Base-by-base conservation (phyloP, 2,329 filamentous ascomycete genomes). In the Epicoccum nigrum region DNA sequence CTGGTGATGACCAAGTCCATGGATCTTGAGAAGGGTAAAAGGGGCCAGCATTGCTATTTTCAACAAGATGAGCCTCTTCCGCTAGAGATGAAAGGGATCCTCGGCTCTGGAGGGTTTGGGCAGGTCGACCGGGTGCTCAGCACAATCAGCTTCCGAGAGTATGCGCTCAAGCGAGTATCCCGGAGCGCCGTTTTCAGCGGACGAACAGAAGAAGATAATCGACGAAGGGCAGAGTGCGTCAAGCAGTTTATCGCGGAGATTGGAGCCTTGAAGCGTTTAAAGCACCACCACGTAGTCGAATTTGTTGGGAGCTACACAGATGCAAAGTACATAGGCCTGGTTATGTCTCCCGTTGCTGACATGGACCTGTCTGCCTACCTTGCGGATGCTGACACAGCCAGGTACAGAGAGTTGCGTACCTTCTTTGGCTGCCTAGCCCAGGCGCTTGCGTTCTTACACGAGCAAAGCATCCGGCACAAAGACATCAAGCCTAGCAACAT, bases 271-370 rank as follows among this genome's bases (percentile, higher is more conserved):
- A 13, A 31, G n/a, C 12, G n/a, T 6, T 12, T 31, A n/a, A n/a
- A 31, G n/a, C 61, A 67, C 30, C 21, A 19, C 1, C 64, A 68
- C 20, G 49, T 63, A 1, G 58, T 67, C 4, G 44, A 62, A 13
- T 42, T 65, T 2, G 37, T 66, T 13, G 63, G 56, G 12, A 70
- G 65, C 41, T 74, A 69, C 37, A 73, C 69, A 1, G 71, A 73
- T 25, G 48, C 58, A 3, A 46, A 48, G 4, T 64, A 59, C 27
- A 54, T 72, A 13, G 68, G 62, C 5, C 47, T 74, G 1, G 44
- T 74, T 25, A 72, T 71, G 59, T 50, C 50, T 13, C 67, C 48
- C 19, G 59, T 69, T 3, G 65, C 63, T 3, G 45, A 63, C 4
- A 40, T 45, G 21, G 45, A 63, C 21, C 27, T 41, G 16, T 7